Evolutionary conservation across 441 rosid species (phyloP), one percentile per base, ranked within the genome.

Genomic region (Bocquillonia castaneifolia): DNA sequence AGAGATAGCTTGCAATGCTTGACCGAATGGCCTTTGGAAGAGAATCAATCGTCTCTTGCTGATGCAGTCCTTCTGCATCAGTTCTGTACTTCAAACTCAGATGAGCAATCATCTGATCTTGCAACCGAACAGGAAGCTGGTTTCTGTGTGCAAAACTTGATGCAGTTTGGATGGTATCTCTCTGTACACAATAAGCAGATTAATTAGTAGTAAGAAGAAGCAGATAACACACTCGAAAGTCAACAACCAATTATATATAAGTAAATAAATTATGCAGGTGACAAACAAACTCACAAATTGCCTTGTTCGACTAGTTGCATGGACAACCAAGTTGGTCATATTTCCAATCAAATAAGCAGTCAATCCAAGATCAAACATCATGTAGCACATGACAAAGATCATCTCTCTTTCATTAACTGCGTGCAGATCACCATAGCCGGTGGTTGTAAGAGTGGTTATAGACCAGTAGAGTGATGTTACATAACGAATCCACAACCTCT

Each of bases 21-120:
- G 98, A 90, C 55, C 84, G 83, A 71, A 93, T 93, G 44, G 98
- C 97, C 75, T 88, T 90, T 5, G 98, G 98, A 34, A 93, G 90
- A 55, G 89, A 58, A 58, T 88, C 91, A 39, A 92, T 76, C 20
- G 79, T 85, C 76, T 92, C 98, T 79, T 90, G 98, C 73, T 92
- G 98, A 79, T 86, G 98, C 75, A 92, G 65, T 34, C 98, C 98
- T 69, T 90, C 96, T 18, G 93, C 83, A 76, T 88, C 88, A 8
- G 97, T 85, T 80, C 93, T 85, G 73, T 81, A 82, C 81, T 80
- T 87, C 79, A 92, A 82, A 73, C 84, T 82, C 76, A 92, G 77
- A 81, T 92, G 93, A 60, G 93, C 96, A 25, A 88, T 83, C 93
- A 92, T 92, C 76, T 92, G 98, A 68, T 92, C 98, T 82, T 88